Evolutionary conservation across 2,329 filamentous ascomycete species (phyloP).

Genomic region (Cercospora zeae-maydis): DNA sequence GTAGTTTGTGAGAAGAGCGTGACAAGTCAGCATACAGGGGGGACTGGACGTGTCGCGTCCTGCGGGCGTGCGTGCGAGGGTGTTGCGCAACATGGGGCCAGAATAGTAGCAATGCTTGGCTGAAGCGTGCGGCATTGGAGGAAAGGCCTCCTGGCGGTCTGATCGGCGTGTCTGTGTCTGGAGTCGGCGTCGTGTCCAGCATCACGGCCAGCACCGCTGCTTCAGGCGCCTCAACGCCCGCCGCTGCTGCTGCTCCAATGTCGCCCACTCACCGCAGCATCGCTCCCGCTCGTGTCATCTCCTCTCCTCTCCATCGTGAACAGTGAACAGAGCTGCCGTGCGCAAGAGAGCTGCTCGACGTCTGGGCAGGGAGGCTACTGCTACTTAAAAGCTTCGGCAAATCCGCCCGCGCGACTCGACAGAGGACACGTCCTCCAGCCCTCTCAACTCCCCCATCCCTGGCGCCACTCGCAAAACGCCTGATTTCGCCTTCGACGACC

Average conservation of each 20-base stretch:
- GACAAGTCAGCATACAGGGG: too few relatives aligned
- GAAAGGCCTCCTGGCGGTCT: not conserved
- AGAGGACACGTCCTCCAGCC: slow-evolving; percentile 7
- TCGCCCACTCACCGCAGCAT: not conserved
- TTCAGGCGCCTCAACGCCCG: not conserved
- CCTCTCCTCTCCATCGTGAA: not conserved
- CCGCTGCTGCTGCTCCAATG: not conserved
- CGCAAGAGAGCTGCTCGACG: not conserved
- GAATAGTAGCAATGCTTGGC: not conserved
- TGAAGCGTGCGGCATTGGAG: not conserved
- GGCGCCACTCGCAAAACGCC: slow-evolving; percentile 1
- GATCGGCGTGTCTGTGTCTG: slow-evolving; percentile 1
- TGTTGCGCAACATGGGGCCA: not conserved
- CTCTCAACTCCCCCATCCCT: not conserved
- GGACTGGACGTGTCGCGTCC: too few relatives aligned
- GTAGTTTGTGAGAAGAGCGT: too few relatives aligned
- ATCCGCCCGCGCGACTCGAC: slow-evolving; percentile 4
- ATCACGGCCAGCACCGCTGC: not conserved
- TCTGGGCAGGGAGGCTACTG: not conserved
- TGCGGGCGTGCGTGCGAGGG: not conserved
- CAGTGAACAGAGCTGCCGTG: too few relatives aligned
- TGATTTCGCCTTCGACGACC: not conserved
- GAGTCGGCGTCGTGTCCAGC: not conserved
- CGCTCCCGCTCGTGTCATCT: not conserved
- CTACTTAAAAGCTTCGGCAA: not conserved